Percentiles rank a stretch among this genome's conserved stretches.
These are phyloP conservation scores for Scedosporium boydii DNA, from an alignment of 2,329 filamentous ascomycete species.

Conservation along the genomic window DNA sequence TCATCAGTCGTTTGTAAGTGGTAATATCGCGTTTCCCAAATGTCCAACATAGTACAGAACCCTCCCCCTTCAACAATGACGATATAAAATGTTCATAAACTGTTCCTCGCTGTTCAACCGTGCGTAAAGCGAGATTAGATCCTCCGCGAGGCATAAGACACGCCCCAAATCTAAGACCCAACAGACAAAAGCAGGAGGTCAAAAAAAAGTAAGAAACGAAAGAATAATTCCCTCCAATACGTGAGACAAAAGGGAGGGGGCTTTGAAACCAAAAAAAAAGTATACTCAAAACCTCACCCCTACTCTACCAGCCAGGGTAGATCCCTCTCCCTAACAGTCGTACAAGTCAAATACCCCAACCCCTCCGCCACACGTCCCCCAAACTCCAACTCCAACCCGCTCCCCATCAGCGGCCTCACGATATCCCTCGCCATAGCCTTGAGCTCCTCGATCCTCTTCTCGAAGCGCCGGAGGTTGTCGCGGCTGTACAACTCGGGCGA, in stretches of 20 bases:
- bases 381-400: constrained; percentile 72
- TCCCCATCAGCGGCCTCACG: constrained; percentile 78
- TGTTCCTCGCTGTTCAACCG: no score
- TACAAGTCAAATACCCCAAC: constrained; percentile 43
- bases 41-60: constrained; percentile 1
- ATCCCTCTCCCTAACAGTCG: constrained; percentile 36
- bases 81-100: not conserved
- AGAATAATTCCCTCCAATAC: not conserved
- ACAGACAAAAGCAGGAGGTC: no score
- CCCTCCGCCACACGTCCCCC: constrained; percentile 28
- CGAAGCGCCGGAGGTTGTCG: constrained; percentile 78
- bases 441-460: constrained; percentile 79
- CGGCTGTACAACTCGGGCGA: constrained; percentile 74
- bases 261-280: constrained; percentile 7
- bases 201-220: no score
- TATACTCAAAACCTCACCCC: not conserved
- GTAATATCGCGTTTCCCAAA: not conserved
- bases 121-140: no score
- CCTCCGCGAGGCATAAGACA: no score
- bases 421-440: constrained; percentile 75
- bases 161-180: no score
- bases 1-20: not conserved
- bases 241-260: constrained; percentile 7
- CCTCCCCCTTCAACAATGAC: not conserved
- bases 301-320: constrained; percentile 37